These are phyloP conservation scores for Psilocybe subaeruginosa DNA, from an alignment of 768 basidiomycete genomes.

Conservation along the genomic window DNA sequence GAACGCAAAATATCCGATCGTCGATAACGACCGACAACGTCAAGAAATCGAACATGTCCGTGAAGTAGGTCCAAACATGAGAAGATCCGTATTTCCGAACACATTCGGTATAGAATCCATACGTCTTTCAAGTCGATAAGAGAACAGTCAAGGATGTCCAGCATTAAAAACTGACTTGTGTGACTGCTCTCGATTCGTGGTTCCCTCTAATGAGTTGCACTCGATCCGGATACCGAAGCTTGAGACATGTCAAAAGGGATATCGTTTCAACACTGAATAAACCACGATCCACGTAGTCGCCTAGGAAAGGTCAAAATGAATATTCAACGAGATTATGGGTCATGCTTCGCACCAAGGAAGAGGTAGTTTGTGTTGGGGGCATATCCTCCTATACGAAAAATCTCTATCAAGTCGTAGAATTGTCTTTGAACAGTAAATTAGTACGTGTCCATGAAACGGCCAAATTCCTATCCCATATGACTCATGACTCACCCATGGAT, in stretches of 20 bases:
- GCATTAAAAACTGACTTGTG: constrained; percentile 69
- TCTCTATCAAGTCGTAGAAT: constrained; percentile 99
- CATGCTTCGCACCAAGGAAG: constrained; percentile 76
- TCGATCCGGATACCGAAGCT: constrained; percentile 94
- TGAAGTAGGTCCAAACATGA: constrained; percentile 98
- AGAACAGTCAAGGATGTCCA: constrained; percentile 20
- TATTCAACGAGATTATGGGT: neutral
- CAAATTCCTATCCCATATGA: neutral
- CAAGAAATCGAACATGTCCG: constrained; percentile 99
- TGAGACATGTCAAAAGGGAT: constrained; percentile 94
- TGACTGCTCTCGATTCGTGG: constrained; percentile 97
- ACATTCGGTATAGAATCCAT: constrained; percentile 99
- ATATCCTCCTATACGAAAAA: constrained; percentile 97
- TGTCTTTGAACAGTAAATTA: constrained; percentile 66
- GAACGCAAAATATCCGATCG: constrained; percentile 98
- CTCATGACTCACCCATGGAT: constrained; percentile 87
- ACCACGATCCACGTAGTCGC: constrained; percentile 98
- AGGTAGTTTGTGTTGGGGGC: constrained; percentile 98
- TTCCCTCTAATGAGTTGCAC: constrained; percentile 98
- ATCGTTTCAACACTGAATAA: constrained; percentile 99
- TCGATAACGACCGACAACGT: constrained; percentile 98
- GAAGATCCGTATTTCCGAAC: constrained; percentile 95
- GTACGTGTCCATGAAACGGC: constrained; percentile 3
- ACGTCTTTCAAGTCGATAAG: constrained; percentile 66
- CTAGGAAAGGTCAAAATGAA: constrained; percentile 42